These are phyloP conservation scores for Aspergillus indologenus DNA, from an alignment of 495 filamentous ascomycete species.

Conservation along the genomic window DNA sequence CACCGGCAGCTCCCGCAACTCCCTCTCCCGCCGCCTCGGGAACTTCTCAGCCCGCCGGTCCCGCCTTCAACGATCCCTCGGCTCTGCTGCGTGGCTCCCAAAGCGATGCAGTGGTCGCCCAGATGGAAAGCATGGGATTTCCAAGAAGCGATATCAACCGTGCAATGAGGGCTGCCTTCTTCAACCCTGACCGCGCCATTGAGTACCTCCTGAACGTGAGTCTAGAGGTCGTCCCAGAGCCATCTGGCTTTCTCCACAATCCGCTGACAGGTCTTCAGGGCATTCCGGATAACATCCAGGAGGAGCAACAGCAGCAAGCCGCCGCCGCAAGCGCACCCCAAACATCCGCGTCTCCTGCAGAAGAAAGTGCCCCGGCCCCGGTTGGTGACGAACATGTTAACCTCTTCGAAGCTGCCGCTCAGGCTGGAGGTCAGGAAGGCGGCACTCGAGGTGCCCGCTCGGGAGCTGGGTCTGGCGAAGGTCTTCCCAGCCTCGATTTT, in stretches of 20 bases:
- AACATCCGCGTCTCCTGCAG: slow-evolving; percentile 32
- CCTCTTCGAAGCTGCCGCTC: slow-evolving; percentile 89
- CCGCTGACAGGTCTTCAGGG: slow-evolving; percentile 53
- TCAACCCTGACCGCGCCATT: slow-evolving; percentile 94
- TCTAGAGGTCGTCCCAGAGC: slow-evolving; percentile 7
- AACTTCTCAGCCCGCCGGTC: slow-evolving; percentile 36
- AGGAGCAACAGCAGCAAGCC: slow-evolving; percentile 56
- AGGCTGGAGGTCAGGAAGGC: slow-evolving; percentile 59
- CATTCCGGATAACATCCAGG: slow-evolving; percentile 79
- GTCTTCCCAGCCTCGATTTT: slow-evolving; percentile 81
- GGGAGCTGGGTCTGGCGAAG: slow-evolving; percentile 53
- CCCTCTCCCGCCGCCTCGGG: slow-evolving; percentile 66
- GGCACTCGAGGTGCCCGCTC: slow-evolving; percentile 45
- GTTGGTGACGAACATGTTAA: slow-evolving; percentile 70
- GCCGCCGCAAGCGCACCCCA: slow-evolving; percentile 30
- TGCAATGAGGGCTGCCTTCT: slow-evolving; percentile 93
- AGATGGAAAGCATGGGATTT: slow-evolving; percentile 98
- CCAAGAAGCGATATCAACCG: slow-evolving; percentile 78
- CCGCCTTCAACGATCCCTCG: slow-evolving; percentile 69
- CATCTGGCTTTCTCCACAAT: slow-evolving; percentile 7
- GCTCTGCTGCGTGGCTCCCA: slow-evolving; percentile 80
- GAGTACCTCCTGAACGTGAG: slow-evolving; percentile 89
- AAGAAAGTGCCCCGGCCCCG: slow-evolving; percentile 35
- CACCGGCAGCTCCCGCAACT: slow-evolving; percentile 57
- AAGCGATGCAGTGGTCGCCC: slow-evolving; percentile 79